Percentiles rank a stretch among this genome's conserved stretches.
Conservation (phyloP, 2,329 filamentous ascomycete genomes). For the Ophiostoma sp. region DNA sequence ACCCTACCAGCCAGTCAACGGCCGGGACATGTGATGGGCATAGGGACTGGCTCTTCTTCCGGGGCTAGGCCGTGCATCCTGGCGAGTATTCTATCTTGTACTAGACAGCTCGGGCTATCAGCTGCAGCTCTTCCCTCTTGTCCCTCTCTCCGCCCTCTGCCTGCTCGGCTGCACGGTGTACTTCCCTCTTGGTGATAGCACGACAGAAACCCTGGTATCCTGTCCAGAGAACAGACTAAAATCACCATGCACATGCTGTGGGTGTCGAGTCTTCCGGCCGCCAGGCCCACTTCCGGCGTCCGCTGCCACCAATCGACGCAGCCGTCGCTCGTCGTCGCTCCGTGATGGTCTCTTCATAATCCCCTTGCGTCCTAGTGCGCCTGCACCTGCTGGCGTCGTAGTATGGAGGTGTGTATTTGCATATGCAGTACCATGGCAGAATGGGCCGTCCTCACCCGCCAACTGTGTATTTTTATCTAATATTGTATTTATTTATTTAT, state of each 20-base stretch:
- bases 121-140: neutral
- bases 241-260: neutral
- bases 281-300: conserved; percentile 3
- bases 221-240: too few relatives aligned
- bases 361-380: conserved; percentile 5
- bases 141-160: too few relatives aligned
- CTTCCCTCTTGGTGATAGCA: too few relatives aligned
- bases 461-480: neutral
- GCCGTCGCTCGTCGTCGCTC: neutral
- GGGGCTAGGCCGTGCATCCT: conserved; percentile 7
- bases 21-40: neutral
- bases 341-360: neutral
- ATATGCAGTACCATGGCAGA: neutral
- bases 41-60: conserved; percentile 1
- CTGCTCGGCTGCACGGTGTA: too few relatives aligned
- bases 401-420: neutral
- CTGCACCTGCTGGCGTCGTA: neutral
- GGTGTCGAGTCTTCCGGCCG: neutral
- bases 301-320: conserved; percentile 10
- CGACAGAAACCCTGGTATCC: too few relatives aligned
- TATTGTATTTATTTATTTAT: neutral
- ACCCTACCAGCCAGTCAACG: neutral
- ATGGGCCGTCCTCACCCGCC: neutral
- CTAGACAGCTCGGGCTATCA: neutral
- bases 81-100: neutral